Percentiles rank a stretch among this genome's conserved stretches.
These are phyloP conservation scores for Claviceps sp. DNA, from an alignment of 2,329 filamentous ascomycete genomes.

Conservation along the genomic window DNA sequence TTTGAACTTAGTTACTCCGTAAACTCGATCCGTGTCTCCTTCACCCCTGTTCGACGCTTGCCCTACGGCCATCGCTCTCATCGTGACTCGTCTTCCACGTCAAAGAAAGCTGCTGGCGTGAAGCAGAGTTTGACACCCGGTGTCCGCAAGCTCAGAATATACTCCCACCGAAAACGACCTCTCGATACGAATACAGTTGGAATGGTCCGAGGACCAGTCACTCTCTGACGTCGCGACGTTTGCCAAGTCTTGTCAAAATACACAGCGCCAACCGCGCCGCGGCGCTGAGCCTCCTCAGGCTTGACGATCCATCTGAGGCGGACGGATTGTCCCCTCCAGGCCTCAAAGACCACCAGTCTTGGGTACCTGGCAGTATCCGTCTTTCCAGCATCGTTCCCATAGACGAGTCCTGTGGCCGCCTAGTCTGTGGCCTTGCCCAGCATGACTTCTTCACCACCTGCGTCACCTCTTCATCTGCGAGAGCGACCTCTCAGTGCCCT, in stretches of 20 bases:
- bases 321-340: constrained; percentile 1
- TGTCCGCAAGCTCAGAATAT: background rate
- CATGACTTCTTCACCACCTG: constrained; percentile 60
- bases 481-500: constrained; percentile 71
- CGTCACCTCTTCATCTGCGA: constrained; percentile 43
- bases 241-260: constrained; percentile 3
- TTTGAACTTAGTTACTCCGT: background rate
- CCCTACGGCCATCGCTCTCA: background rate
- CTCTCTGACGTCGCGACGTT: background rate
- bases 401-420: background rate
- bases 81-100: constrained; percentile 1
- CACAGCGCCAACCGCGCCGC: constrained; percentile 4
- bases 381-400: background rate
- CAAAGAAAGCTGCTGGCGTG: background rate
- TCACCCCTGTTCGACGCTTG: background rate
- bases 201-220: background rate
- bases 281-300: constrained; percentile 3
- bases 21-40: background rate
- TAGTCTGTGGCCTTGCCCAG: constrained; percentile 9
- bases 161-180: background rate
- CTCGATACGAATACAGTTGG: background rate
- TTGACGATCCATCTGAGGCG: constrained; percentile 2
- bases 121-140: background rate
- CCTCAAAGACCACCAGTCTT: background rate
- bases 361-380: background rate